Evolutionary conservation across 495 filamentous ascomycete species (phyloP), one percentile per base, ranked within the genome.

Genomic region (Daldinia grandis): DNA sequence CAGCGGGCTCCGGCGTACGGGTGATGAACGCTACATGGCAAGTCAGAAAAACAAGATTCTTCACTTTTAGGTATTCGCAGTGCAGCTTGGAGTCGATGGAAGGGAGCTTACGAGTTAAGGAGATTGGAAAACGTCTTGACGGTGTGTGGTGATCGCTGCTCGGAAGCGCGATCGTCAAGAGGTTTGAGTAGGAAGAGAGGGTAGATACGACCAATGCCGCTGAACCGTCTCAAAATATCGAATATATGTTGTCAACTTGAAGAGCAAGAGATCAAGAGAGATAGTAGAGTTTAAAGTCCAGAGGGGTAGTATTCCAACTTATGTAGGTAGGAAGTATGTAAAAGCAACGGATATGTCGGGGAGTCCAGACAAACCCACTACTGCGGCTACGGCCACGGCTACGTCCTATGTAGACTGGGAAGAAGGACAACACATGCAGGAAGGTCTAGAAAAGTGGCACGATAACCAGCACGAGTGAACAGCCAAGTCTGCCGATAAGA

Each of bases 1-100:
- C 94, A 95, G 86, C 93, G 93, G 90, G 91, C 92, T 90, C 90
- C 90, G 88, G 96, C 95, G 90, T 92, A 97, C 84, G 94, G 93
- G 89, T 98, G 92, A 85, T 98, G 95, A 83, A 91, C 88, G 76
- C 95, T 95, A 76, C 51, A 24, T 27, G 9, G 56, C 15, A 47
- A 2, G 54, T 68, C 28, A 72, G 71, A 47, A 47, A 47, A 47
- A 24, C 17, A 21, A 9, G 42, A 61, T 19, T 61, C 14, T 27
- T 27, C 21, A 51, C 31, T 33, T 51, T 17, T 24, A 25, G 27
- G 31, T 54, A 59, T 62, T 59, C 7, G 0, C 7, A 30, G 21
- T 47, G 0, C 7, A 30, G 21, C 21, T 9, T 1, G 21, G 0
- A 44, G 33, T 40, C 15, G n/a, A 14, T 15, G 30, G 31, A 47